Evolutionary conservation across 2,329 filamentous ascomycete genomes (phyloP), one percentile per base, ranked within the genome.

Genomic region (Lomentospora prolificans): DNA sequence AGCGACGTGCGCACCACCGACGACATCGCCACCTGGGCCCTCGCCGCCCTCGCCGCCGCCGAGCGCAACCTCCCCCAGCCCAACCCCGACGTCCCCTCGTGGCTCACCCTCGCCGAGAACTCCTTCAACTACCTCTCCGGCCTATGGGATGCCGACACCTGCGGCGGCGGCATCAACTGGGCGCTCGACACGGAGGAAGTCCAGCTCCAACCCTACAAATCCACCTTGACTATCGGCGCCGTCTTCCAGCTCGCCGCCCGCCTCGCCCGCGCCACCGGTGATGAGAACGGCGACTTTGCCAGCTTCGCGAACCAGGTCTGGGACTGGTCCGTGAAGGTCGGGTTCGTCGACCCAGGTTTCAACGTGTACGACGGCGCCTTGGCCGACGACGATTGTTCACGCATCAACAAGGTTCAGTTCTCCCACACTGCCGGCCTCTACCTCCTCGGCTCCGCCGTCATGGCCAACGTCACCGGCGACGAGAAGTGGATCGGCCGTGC

Each of bases 231-330:
- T 59, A 94, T 94, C 67, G 89, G 87, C 44, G 85, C 84, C n/a
- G 82, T 94, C 66, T 91, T 95, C 69, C 86, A 91, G 64, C 76
- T 95, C 10, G 84, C 86, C 3, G 87, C 89, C 1, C 84, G 89
- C 17, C 76, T 92, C 12, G 86, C 85, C 25, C 80, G 85, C 50
- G 84, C 81, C 58, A 88, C 85, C 0, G 82, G 81, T 14, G 85
- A 88, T 63, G 67, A 77, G 52, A 12, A 25, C 4, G 51, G 17
- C 51, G 85, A 80, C 0, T 88, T 88, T 62, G 59, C 72, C 12
- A 77, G 86, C 17, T 89, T 85, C 86, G 85, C 86, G 1, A 67
- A 75, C 50, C 82, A 80, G 64, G 71, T 82, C n/a, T 87, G 77
- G 71, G 78, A 89, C 62, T 89, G 86, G 85, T 77, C 77, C 1